A percentile compares a stretch with the other conserved stretches of the same genome.
Conservation (phyloP, 2,329 filamentous ascomycete genomes). For the Talaromyces sp. region DNA sequence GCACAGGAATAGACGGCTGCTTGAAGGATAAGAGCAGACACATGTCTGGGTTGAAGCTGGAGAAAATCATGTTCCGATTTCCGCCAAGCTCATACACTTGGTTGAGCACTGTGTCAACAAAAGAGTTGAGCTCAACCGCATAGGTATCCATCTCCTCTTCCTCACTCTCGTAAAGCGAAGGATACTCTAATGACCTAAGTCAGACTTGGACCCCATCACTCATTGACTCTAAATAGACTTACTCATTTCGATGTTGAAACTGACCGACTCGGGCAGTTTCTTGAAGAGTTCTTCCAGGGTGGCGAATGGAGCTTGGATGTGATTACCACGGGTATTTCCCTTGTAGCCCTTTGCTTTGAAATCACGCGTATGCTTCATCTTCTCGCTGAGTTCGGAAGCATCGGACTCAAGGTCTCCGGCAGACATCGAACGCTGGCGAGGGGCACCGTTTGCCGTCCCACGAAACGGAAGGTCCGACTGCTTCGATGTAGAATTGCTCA, state of each 20-base stretch:
- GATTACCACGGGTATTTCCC: slow-evolving; percentile 85
- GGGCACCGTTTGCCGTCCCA: slow-evolving; percentile 12
- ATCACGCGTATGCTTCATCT: slow-evolving; percentile 95
- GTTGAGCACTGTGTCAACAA: slow-evolving; percentile 84
- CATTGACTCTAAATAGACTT: slow-evolving; percentile 23
- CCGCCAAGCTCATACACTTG: slow-evolving; percentile 84
- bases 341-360: slow-evolving; percentile 96
- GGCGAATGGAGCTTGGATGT: slow-evolving; percentile 93
- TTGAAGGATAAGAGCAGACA: slow-evolving; percentile 93
- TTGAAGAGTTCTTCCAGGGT: slow-evolving; percentile 91
- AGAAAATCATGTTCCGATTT: slow-evolving; percentile 90
- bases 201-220: slow-evolving; percentile 23
- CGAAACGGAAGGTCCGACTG: slow-evolving; percentile 24
- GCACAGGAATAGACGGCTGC: slow-evolving; percentile 89
- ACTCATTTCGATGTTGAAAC: slow-evolving; percentile 98
- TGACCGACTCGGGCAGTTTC: slow-evolving; percentile 72
- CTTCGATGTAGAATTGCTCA: slow-evolving; percentile 54
- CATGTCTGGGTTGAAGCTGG: slow-evolving; percentile 94
- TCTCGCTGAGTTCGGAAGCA: slow-evolving; percentile 55
- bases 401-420: slow-evolving; percentile 47
- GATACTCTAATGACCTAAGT: slow-evolving; percentile 59
- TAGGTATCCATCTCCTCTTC: slow-evolving; percentile 96
- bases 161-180: slow-evolving; percentile 92
- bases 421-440: slow-evolving; percentile 53
- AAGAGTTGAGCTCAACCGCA: slow-evolving; percentile 90